Conservation (phyloP, 2,329 filamentous ascomycete genomes). For the Cladophialophora bantiana region DNA sequence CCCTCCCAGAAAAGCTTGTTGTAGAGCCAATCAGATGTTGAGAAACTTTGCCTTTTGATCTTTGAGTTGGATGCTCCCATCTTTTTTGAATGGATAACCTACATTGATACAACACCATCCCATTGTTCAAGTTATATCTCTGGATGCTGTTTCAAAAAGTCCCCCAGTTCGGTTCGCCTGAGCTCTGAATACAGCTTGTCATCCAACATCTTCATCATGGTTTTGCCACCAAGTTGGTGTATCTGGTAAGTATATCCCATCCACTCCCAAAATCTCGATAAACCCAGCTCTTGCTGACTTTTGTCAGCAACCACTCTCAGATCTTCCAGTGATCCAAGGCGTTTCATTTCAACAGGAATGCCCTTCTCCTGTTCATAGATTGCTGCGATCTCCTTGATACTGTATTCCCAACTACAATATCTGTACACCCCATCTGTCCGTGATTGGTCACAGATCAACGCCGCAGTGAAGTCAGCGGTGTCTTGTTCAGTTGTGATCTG, state of each 20-base stretch:
- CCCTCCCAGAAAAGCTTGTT: not conserved
- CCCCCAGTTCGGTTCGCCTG: not conserved
- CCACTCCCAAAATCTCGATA: constrained; percentile 13
- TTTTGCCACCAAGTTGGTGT: constrained; percentile 6
- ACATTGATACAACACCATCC: not conserved
- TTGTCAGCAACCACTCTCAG: not conserved
- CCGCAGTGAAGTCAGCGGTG: constrained; percentile 14
- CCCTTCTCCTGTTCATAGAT: constrained; percentile 14
- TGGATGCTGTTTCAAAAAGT: constrained; percentile 8
- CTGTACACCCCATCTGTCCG: not conserved
- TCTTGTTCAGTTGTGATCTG: constrained; percentile 20
- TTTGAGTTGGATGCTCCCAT: not conserved
- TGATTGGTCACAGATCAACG: not conserved
- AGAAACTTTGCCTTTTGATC: not conserved
- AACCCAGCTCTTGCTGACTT: constrained; percentile 16
- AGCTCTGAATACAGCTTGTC: constrained; percentile 9
- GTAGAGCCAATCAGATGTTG: not conserved
- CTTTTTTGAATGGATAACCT: not conserved
- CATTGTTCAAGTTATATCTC: constrained; percentile 2
- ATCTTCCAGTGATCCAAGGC: not conserved
- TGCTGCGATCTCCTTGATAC: constrained; percentile 12
- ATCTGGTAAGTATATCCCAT: constrained; percentile 21
- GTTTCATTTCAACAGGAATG: not conserved
- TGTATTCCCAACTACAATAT: constrained; percentile 17
- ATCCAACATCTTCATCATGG: constrained; percentile 9